These are phyloP conservation scores for Boeremia exigua DNA, from an alignment of 2,329 filamentous ascomycete genomes.

Conservation along the genomic window DNA sequence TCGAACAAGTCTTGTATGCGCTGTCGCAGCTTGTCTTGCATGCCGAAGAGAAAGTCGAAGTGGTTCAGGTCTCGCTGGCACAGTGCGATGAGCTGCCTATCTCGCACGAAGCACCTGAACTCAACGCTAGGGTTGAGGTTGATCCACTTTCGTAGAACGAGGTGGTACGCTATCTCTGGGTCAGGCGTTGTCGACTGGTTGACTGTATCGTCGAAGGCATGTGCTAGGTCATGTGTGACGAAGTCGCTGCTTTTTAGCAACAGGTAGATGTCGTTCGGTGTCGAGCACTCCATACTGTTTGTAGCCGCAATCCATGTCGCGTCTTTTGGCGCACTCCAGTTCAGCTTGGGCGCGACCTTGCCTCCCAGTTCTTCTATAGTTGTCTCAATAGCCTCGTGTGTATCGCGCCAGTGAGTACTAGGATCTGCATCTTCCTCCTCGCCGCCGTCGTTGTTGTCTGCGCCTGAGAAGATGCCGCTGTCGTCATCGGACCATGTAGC, in stretches of 20 bases:
- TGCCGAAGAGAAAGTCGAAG: conserved; percentile 78
- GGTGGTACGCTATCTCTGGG: conserved; percentile 71
- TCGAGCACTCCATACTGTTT: conserved; percentile 91
- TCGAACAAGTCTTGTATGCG: conserved; percentile 80
- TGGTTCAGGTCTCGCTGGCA: conserved; percentile 90
- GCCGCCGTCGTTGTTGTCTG: conserved; percentile 49
- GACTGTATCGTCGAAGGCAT: conserved; percentile 81
- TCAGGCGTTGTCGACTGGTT: conserved; percentile 28
- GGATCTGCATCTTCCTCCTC: conserved; percentile 65
- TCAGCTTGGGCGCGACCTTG: conserved; percentile 88
- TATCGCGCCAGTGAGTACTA: conserved; percentile 67
- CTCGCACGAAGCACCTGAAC: conserved; percentile 93
- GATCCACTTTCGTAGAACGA: conserved; percentile 88
- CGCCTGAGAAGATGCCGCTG: conserved; percentile 58
- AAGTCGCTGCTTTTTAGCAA: conserved; percentile 95
- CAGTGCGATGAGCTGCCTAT: conserved; percentile 79
- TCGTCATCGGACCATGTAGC: conserved; percentile 56
- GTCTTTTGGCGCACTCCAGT: conserved; percentile 97
- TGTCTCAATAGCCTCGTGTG: conserved; percentile 77
- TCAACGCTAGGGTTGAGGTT: conserved; percentile 88
- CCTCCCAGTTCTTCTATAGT: conserved; percentile 84
- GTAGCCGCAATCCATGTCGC: conserved; percentile 87
- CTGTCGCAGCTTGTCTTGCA: conserved; percentile 71
- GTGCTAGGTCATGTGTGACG: conserved; percentile 89
- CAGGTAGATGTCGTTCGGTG: conserved; percentile 89